phyloP scores from a whole-genome alignment of 805 yeast genomes.

The Kluyveromyces nonfermentans region DNA sequence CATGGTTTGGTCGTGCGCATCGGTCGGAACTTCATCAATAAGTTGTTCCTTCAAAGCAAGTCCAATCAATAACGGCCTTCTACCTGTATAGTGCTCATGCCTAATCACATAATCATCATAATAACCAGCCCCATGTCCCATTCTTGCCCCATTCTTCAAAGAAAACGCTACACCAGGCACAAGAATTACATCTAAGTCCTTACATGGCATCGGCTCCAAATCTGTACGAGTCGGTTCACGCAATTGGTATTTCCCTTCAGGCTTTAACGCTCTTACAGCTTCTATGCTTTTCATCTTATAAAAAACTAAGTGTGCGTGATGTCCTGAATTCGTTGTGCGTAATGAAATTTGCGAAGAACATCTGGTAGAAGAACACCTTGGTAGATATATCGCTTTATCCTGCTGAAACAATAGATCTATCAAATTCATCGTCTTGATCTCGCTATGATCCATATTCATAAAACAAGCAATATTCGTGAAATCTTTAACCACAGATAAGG shows the following conservation, averaged over 20 bases:
- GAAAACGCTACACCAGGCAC: constrained; percentile 81
- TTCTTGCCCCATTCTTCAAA: constrained; percentile 34
- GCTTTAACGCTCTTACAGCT: constrained; percentile 40
- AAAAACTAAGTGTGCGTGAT: constrained; percentile 46
- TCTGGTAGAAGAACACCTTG: constrained; percentile 37
- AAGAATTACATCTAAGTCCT: constrained; percentile 54
- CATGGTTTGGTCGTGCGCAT: constrained; percentile 25
- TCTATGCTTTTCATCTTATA: constrained; percentile 35
- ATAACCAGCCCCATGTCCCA: constrained; percentile 93
- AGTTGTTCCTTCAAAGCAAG: constrained; percentile 25
- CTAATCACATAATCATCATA: constrained; percentile 69
- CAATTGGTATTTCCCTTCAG: constrained; percentile 59
- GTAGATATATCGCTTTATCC: constrained; percentile 48
- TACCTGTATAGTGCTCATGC: constrained; percentile 25
- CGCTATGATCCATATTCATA: constrained; percentile 68
- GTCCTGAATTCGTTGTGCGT: constrained; percentile 9
- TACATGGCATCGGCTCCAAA: constrained; percentile 20
- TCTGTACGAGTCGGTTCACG: constrained; percentile 48
- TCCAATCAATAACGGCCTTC: constrained; percentile 23
- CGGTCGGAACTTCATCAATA: constrained; percentile 16
- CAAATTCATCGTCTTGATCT: constrained; percentile 50
- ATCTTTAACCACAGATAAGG: constrained; percentile 11
- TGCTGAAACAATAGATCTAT: constrained; percentile 42
- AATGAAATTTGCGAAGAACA: constrained; percentile 23
- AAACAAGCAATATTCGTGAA: constrained; percentile 46